Evolutionary conservation across 495 filamentous ascomycete species (phyloP), one percentile per base, ranked within the genome.

Genomic region (Tetracladium setigerum): DNA sequence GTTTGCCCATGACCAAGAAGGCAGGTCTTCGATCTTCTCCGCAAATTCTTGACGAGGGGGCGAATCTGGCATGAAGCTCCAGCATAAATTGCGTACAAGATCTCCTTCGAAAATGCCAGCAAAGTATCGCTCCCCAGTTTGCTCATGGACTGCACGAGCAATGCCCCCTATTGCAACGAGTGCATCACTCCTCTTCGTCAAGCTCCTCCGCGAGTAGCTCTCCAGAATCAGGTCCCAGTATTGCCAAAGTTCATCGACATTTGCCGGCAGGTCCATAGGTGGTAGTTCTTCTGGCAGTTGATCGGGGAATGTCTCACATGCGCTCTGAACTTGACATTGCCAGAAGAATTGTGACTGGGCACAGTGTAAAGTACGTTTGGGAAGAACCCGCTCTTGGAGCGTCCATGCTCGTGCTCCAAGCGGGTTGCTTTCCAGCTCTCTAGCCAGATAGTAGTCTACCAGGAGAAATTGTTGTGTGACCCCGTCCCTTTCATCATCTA

Each of bases 331-430:
- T 4, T 22, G 18, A 31, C 62, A 67, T 38, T 65, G 54, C 61
- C 62, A 67, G 35, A 49, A 61, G 5, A 64, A 24, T 37, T 66
- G 57, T 14, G 19, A 32, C 10, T 17, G 16, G 9, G 51, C 19
- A 41, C 61, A 66, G 41, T 46, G 53, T 10, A 67, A 30, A 13
- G 47, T 49, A 1, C 60, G 55, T 10, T 44, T 53, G 6, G 61
- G 13, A n/a, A 67, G 45, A 9, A 63, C 35, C 14, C 60, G 51
- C 52, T 67, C 64, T 38, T 67, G 62, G 10, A 61, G 22, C 6
- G 59, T 58, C 64, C 64, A 67, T 7, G 47, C 63, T 16, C 64
- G 32, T 14, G n/a, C n/a, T n/a, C n/a, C n/a, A n/a, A n/a, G n/a
- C n/a, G n/a, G n/a, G n/a, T n/a, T n/a, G n/a, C n/a, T n/a, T n/a